phyloP scores from a whole-genome alignment of 2,329 filamentous ascomycete species.

The Fusarium globosum region DNA sequence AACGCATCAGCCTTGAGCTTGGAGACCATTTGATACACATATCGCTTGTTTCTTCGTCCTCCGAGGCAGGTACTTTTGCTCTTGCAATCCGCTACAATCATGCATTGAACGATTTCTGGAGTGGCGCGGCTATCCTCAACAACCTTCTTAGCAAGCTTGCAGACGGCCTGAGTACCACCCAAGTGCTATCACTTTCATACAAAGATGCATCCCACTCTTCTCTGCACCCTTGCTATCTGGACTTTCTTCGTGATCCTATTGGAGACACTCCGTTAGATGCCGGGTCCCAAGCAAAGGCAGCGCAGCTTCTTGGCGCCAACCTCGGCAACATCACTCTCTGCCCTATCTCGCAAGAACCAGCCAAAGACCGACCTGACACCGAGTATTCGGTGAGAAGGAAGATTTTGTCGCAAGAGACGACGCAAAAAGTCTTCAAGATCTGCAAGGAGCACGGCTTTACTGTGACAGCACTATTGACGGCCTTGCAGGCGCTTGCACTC shows the following conservation, averaged over 20 bases:
- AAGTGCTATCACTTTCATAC: neutral
- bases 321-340: neutral
- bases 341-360: neutral
- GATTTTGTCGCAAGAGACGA: neutral
- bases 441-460: neutral
- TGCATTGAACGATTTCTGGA: conserved; percentile 15
- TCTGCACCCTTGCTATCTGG: neutral
- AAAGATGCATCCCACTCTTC: neutral
- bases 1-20: conserved; percentile 2
- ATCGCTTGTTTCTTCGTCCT: neutral
- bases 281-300: neutral
- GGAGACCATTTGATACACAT: neutral
- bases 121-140: neutral
- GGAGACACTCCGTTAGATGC: neutral
- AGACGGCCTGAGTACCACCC: neutral
- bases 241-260: neutral
- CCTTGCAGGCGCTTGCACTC: conserved; percentile 1
- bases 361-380: neutral
- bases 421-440: neutral
- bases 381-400: neutral
- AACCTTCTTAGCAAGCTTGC: neutral
- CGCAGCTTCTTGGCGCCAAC: conserved; percentile 5
- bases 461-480: neutral
- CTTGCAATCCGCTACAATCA: conserved; percentile 6
- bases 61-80: neutral